Base-by-base conservation (phyloP, 768 basidiomycete species). In the Coprinopsis cinerea region DNA sequence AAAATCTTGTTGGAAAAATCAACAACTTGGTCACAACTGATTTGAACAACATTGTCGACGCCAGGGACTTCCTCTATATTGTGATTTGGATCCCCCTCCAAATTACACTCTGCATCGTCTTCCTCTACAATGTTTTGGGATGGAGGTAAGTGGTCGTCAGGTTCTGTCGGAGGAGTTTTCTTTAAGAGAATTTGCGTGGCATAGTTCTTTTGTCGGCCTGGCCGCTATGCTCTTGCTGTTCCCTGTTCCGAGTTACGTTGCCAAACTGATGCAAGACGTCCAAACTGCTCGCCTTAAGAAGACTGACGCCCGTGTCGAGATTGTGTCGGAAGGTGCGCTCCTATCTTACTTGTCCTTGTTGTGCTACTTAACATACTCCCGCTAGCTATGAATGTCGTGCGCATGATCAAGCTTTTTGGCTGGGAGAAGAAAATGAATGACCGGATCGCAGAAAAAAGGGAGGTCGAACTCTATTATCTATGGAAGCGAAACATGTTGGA, bases 21-120 rank as follows among this genome's bases (percentile, higher is more conserved):
- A 89, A 85, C 62, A 89, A 88, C 47, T 68, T 89, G 4, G 77
- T 88, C 47, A 81, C 86, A 4, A 82, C 83, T 2, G 88, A 91
- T 65, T 46, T 75, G 51, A 58, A 55, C 17, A 67, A 66, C 48
- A 74, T 77, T 45, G 59, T 60, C 9, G 66, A 66, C 9, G 60
- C 67, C 18, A 61, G 70, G 18, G 69, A 75, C 45, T 67, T 74
- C 49, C 52, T 73, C 28, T 50, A 67, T 41, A 53, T 63, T 10
- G 35, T 71, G 9, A 40, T 75, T 10, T 69, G 70, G 46, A 65
- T 74, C 3, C 77, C 76, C 2, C 52, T 77, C 27, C 71, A 74
- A 44, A 59, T 76, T 20, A 51, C 52, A 0, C 54, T 73, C 10
- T 73, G 69, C 39, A 70, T 71, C 28, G 41, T 64, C 32, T 79